Base-by-base conservation (phyloP, 2,329 filamentous ascomycete genomes). In the Bipolaris victoriae region DNA sequence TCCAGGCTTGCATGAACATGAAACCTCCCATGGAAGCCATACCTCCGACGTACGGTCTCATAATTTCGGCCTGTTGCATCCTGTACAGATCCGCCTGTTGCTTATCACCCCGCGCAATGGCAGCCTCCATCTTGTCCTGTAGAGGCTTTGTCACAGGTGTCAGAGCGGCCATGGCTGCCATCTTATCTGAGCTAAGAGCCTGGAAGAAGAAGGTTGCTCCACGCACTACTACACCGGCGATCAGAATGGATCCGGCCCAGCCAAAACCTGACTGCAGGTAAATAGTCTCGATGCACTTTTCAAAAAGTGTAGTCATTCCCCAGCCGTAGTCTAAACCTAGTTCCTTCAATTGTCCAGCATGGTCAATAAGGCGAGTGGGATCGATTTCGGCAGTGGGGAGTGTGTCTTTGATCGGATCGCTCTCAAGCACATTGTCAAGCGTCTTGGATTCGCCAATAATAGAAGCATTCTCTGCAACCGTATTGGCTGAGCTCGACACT, bases 311-410 rank as follows among this genome's bases (percentile, higher is more conserved):
- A 0, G 92, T 91, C 5, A 90, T 86, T 15, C 94, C 94, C 80
- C 82, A 93, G 72, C 94, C 92, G 70, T 89, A 98, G 68, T 98
- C 91, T 20, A 99, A 80, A 3, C 95, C 95, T 10, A 98, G 81
- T 6, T 86, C 83, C 66, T 90, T 86, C 57, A 99, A 81, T 71
- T 93, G 97, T 61, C 95, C 95, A 57, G 96, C 85, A 49, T 86
- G 82, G 70, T 94, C 90, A 35, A 90, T 86, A 61, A 92, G 85
- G 60, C 84, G 78, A 58, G 87, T 81, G 41, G 82, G 66, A 39
- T 76, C 72, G 9, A 69, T 54, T 13, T 70, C 56, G 5, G 58
- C 51, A 22, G 52, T 55, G 37, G 64, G 52, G n/a, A 65, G 48
- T 3, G 55, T 18, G 31, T 65, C 54, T 49, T 65, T 61, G 33